phyloP scores from a whole-genome alignment of 768 basidiomycete genomes.

The Hypholoma fasciculare region DNA sequence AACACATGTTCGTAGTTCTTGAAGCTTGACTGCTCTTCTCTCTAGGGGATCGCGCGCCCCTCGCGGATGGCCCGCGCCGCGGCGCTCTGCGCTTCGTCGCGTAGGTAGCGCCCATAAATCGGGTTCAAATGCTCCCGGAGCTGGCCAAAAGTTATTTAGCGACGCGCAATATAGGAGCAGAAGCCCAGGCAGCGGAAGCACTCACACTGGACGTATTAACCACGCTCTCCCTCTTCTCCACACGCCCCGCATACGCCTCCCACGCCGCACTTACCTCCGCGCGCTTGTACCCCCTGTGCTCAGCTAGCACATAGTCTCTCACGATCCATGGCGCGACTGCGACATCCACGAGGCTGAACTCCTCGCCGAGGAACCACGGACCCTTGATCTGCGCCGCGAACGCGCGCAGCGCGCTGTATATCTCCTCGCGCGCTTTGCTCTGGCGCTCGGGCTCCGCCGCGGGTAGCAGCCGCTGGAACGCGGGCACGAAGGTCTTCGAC shows the following conservation, averaged over 20 bases:
- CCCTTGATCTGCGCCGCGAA: slow-evolving; percentile 37
- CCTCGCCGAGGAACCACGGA: slow-evolving; percentile 57
- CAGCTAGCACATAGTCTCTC: slow-evolving; percentile 46
- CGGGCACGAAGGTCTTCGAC: slow-evolving; percentile 51
- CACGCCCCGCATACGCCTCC: slow-evolving; percentile 40
- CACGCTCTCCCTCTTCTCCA: slow-evolving; percentile 47
- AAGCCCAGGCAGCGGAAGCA: neutral
- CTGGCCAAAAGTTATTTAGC: no score
- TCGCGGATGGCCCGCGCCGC: slow-evolving; percentile 51
- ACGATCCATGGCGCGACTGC: slow-evolving; percentile 56
- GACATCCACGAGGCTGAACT: slow-evolving; percentile 54
- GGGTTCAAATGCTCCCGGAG: slow-evolving; percentile 36
- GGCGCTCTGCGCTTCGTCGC: slow-evolving; percentile 55
- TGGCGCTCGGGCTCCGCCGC: slow-evolving; percentile 34
- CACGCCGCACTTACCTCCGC: slow-evolving; percentile 43
- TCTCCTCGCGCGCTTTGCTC: slow-evolving; percentile 25
- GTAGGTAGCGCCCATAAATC: slow-evolving; percentile 56
- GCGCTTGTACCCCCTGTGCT: slow-evolving; percentile 49
- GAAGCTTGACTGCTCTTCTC: no score
- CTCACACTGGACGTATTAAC: slow-evolving; percentile 43
- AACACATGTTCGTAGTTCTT: no score
- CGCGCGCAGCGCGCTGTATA: slow-evolving; percentile 27
- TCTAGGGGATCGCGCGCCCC: slow-evolving; percentile 23
- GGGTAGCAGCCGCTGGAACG: slow-evolving; percentile 49
- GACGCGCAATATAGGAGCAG: no score